These are phyloP conservation scores for Onygena corvina DNA, from an alignment of 2,329 filamentous ascomycete genomes.

Conservation along the genomic window DNA sequence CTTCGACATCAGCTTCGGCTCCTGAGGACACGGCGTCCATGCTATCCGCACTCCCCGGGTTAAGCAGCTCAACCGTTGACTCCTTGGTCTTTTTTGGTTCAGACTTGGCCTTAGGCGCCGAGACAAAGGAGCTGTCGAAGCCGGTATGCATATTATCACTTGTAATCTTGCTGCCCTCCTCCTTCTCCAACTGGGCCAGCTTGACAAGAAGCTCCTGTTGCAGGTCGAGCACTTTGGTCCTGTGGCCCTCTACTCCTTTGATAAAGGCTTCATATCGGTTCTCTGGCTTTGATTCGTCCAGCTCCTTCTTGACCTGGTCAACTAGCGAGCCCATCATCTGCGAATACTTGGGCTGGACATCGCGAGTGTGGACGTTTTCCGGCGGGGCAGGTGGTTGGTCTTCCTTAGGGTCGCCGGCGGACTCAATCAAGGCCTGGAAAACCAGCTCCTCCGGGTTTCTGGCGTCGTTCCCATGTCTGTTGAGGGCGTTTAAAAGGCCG, in stretches of 20 bases:
- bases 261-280: constrained; percentile 65
- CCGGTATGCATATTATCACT: constrained; percentile 80
- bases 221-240: constrained; percentile 62
- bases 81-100: constrained; percentile 34
- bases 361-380: constrained; percentile 63
- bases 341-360: constrained; percentile 71
- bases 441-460: constrained; percentile 65
- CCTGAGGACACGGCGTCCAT: constrained; percentile 40
- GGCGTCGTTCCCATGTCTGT: constrained; percentile 57
- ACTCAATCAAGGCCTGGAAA: constrained; percentile 81
- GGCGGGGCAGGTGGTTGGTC: constrained; percentile 65
- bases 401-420: constrained; percentile 54
- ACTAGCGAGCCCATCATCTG: constrained; percentile 98
- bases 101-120: constrained; percentile 40
- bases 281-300: constrained; percentile 60
- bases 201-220: constrained; percentile 64
- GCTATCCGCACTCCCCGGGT: constrained; percentile 42
- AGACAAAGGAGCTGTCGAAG: constrained; percentile 75
- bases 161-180: constrained; percentile 82
- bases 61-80: constrained; percentile 56
- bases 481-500: constrained; percentile 59
- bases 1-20: constrained; percentile 46
- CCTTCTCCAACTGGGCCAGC: constrained; percentile 68
- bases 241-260: constrained; percentile 62
- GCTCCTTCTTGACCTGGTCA: constrained; percentile 78